Percentiles rank a stretch among this genome's conserved stretches.
Evolutionary conservation across 1,139 yeast species (phyloP).

Genomic region (Diutina neorugosa): DNA sequence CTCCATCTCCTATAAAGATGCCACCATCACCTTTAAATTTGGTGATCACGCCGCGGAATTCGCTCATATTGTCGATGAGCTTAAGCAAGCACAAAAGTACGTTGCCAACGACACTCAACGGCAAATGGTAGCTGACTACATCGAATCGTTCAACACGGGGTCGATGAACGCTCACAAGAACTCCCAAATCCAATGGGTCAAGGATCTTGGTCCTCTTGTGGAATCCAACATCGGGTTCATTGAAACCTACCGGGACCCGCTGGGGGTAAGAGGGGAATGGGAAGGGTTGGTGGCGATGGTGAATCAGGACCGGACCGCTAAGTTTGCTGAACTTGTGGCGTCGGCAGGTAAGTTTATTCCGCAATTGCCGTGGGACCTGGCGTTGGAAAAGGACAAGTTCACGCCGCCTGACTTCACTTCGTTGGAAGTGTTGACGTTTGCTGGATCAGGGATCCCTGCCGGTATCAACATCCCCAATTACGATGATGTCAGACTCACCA

Average conservation of each 20-base stretch:
- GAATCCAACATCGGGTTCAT: slow-evolving; percentile 85
- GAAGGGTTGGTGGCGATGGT: slow-evolving; percentile 91
- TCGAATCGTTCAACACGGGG: slow-evolving; percentile 66
- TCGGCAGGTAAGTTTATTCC: slow-evolving; percentile 54
- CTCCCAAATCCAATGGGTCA: slow-evolving; percentile 81
- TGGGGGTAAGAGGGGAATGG: slow-evolving; percentile 91
- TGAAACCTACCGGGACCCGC: slow-evolving; percentile 85
- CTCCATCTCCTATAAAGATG: slow-evolving; percentile 15
- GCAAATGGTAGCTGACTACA: slow-evolving; percentile 52
- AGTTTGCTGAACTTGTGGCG: slow-evolving; percentile 57
- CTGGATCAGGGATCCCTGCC: slow-evolving; percentile 85
- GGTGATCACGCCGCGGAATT: slow-evolving; percentile 73
- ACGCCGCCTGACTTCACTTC: slow-evolving; percentile 90
- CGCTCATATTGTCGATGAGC: slow-evolving; percentile 39
- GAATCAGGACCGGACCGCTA: slow-evolving; percentile 73
- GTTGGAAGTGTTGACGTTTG: slow-evolving; percentile 77
- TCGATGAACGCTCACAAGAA: slow-evolving; percentile 77
- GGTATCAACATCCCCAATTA: slow-evolving; percentile 90
- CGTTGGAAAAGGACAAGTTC: slow-evolving; percentile 72
- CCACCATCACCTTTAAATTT: slow-evolving; percentile 40
- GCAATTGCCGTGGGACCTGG: slow-evolving; percentile 64
- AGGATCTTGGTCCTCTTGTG: slow-evolving; percentile 70
- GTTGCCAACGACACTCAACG: slow-evolving; percentile 67
- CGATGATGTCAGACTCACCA: slow-evolving; percentile 71
- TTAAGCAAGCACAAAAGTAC: slow-evolving; percentile 43